These are phyloP conservation scores for Pilobolus umbonatus DNA, from an alignment of 192 early-diverging fungal genomes.

Conservation along the genomic window DNA sequence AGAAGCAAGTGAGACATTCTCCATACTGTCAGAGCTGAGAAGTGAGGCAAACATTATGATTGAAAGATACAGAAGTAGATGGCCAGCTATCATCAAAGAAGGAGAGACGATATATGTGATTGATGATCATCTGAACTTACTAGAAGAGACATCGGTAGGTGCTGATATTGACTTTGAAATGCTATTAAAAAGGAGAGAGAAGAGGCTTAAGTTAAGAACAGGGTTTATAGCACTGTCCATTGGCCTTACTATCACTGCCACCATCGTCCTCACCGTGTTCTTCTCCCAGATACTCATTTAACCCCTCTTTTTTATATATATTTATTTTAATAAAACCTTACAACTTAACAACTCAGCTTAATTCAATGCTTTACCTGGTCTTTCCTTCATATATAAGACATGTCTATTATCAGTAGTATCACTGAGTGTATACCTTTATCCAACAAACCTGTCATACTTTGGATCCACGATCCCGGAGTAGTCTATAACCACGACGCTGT, in stretches of 20 bases:
- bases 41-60: neutral
- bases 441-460: slow-evolving; percentile 20
- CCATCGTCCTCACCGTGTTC: no score
- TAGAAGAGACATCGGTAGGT: neutral
- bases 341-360: no score
- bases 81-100: neutral
- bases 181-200: neutral
- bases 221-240: neutral
- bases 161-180: neutral
- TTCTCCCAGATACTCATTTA: no score
- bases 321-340: neutral
- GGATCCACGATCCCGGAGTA: slow-evolving; percentile 25
- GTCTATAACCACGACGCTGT: slow-evolving; percentile 49
- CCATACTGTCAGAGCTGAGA: neutral
- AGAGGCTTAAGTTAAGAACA: neutral
- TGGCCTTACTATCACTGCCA: no score
- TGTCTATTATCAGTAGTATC: no score
- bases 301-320: neutral
- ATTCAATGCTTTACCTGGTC: no score
- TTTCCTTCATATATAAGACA: no score
- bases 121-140: neutral
- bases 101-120: slow-evolving; percentile 1
- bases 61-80: slow-evolving; percentile 1
- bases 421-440: slow-evolving; percentile 5
- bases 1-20: neutral